A percentile compares a stretch with the other conserved stretches of the same genome.
phyloP scores from a whole-genome alignment of 768 basidiomycete species.

The Collybiopsis luxurians region DNA sequence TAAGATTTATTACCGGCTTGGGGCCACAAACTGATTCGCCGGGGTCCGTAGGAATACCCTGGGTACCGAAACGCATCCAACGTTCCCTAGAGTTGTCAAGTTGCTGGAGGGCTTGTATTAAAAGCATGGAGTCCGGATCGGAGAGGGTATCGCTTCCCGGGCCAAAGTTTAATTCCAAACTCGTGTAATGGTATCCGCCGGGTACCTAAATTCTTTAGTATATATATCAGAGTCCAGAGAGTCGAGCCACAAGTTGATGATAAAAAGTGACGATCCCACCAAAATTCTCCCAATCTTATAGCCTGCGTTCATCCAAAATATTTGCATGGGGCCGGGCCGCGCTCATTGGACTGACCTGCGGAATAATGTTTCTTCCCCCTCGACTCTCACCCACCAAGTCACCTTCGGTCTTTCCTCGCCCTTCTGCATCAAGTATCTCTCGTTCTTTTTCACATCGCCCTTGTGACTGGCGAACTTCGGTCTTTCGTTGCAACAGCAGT shows the following conservation, averaged over 20 bases:
- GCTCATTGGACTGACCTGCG: not conserved
- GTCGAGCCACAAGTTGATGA: too few relatives aligned
- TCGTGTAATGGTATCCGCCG: not conserved
- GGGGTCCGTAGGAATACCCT: slow-evolving; percentile 42
- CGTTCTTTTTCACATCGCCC: too few relatives aligned
- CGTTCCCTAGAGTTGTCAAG: slow-evolving; percentile 39
- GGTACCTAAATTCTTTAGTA: not conserved
- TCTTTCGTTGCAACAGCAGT: too few relatives aligned
- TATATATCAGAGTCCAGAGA: not conserved
- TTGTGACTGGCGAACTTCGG: too few relatives aligned
- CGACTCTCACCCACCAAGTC: not conserved
- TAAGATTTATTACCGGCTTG: too few relatives aligned
- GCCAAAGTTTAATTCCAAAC: not conserved
- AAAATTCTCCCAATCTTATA: too few relatives aligned
- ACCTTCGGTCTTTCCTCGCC: too few relatives aligned
- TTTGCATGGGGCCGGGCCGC: not conserved
- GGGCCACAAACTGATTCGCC: too few relatives aligned
- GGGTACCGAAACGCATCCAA: slow-evolving; percentile 38
- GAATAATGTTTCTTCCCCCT: not conserved
- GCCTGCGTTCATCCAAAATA: too few relatives aligned
- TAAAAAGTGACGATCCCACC: too few relatives aligned
- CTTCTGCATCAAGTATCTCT: too few relatives aligned
- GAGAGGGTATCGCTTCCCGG: not conserved
- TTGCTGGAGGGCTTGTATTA: slow-evolving; percentile 42
- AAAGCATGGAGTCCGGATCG: not conserved